Evolutionary conservation across 2,329 filamentous ascomycete species (phyloP).

Genomic region (Neofusicoccum kwambonambiense): DNA sequence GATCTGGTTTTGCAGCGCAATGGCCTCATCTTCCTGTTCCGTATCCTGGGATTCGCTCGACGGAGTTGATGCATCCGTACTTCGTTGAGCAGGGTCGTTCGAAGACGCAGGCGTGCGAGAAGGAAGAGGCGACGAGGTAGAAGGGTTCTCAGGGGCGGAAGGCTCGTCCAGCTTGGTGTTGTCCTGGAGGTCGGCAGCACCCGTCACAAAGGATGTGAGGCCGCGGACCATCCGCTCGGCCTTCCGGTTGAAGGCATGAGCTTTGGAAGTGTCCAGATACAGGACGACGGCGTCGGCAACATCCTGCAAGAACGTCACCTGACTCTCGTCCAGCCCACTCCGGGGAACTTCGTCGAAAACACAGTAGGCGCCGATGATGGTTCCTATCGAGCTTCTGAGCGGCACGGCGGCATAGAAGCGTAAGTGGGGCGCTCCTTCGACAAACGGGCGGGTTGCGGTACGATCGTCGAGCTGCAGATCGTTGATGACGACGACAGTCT

Average conservation of each 20-base stretch:
- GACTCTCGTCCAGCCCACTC: slow-evolving; percentile 20
- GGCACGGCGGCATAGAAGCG: slow-evolving; percentile 32
- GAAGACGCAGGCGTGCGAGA: background rate
- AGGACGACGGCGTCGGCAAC: slow-evolving; percentile 27
- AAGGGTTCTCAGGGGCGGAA: background rate
- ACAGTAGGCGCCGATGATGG: slow-evolving; percentile 25
- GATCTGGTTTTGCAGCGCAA: slow-evolving; percentile 29
- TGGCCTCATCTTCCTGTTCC: background rate
- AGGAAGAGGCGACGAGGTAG: background rate
- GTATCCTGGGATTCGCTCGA: background rate
- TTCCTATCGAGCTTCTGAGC: slow-evolving; percentile 25
- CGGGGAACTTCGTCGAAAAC: slow-evolving; percentile 28
- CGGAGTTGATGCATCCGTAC: too few species aligned
- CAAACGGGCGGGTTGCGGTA: slow-evolving; percentile 21
- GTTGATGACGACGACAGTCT: background rate
- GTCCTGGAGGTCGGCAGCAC: slow-evolving; percentile 6
- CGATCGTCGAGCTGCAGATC: background rate
- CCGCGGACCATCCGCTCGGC: slow-evolving; percentile 33
- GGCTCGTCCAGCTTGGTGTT: background rate
- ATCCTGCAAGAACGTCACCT: slow-evolving; percentile 30
- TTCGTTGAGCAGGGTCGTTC: background rate
- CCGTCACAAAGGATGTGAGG: slow-evolving; percentile 28
- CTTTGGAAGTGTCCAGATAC: slow-evolving; percentile 23
- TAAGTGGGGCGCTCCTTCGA: background rate
- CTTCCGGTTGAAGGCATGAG: slow-evolving; percentile 21